Base-by-base conservation (phyloP, 2,329 filamentous ascomycete species). In the Dendrostoma leiphaemia region DNA sequence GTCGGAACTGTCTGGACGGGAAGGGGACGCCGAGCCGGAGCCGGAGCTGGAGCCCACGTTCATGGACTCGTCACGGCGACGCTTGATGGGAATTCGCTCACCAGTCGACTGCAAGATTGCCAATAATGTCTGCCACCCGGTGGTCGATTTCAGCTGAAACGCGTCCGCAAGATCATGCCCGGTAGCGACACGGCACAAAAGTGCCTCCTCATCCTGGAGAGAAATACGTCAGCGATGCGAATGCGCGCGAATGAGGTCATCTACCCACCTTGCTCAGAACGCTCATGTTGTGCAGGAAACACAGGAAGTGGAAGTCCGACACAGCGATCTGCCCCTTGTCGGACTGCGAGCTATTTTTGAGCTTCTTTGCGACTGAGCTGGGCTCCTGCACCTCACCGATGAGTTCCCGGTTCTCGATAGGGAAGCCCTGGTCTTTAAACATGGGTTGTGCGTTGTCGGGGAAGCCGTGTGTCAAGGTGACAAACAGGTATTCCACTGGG, bases 401-500 rank as follows among this genome's bases (percentile, higher is more conserved):
- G 29, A 86, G 81, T 68, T 93, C 88, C 58, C 94, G 86, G 66
- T 99, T 97, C 72, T 96, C 94, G 59, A 97, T 88, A 5, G 92
- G 88, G 70, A 97, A 99, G 38, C 78, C 83, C 58, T 80, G 79
- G 45, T 84, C 80, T 26, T 76, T 86, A 71, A 97, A 97, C 28
- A 87, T 72, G 12, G 92, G 91, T 53, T 85, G 87, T 4, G 90
- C 82, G 41, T 85, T 79, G 49, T 87, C 90, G 3, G 94, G 94
- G 75, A 99, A 97, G 56, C 94, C 94, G 67, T 99, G 93, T 1
- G 94, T 99, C 59, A 99, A 81, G 8, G 94, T 97, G 58, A 97
- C 90, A 53, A 97, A 86, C 31, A 99, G 82, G 69, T 97, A 99
- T 69, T 99, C 94, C 46, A 97, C 92, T 0, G 94, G 94, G 69